These are phyloP conservation scores for Apostasia shenzhenica DNA, from an alignment of 106 monocot genomes.

Conservation along the genomic window DNA sequence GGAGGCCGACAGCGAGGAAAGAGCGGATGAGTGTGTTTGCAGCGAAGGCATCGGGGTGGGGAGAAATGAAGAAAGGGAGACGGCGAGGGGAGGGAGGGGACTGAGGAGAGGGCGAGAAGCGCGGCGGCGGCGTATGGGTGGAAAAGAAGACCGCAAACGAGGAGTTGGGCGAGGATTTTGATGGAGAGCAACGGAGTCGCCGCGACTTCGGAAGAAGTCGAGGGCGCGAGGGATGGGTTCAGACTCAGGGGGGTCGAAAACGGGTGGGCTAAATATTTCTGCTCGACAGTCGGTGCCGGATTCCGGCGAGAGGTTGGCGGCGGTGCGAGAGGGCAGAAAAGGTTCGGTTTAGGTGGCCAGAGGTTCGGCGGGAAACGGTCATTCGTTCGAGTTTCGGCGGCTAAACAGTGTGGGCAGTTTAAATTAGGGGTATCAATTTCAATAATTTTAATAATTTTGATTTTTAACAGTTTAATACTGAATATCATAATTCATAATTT, in stretches of 20 bases:
- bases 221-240: background rate
- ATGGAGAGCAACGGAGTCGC: background rate
- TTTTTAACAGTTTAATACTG: too few relatives aligned
- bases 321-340: too few relatives aligned
- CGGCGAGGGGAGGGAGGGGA: constrained; percentile 3
- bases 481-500: too few relatives aligned
- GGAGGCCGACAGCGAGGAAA: constrained; percentile 1
- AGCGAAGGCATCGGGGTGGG: constrained; percentile 6
- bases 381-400: too few relatives aligned
- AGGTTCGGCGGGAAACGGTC: too few relatives aligned
- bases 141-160: background rate
- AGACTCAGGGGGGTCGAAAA: background rate
- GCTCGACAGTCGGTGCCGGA: too few relatives aligned
- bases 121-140: background rate
- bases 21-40: constrained; percentile 3
- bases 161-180: background rate
- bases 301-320: too few relatives aligned
- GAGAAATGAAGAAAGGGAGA: constrained; percentile 7
- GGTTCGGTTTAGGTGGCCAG: too few relatives aligned
- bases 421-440: too few relatives aligned
- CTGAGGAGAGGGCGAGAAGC: constrained; percentile 4
- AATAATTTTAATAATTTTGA: too few relatives aligned
- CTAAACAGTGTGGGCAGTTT: too few relatives aligned
- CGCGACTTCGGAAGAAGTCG: background rate
- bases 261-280: background rate